Evolutionary conservation across 2,329 filamentous ascomycete species (phyloP).

Genomic region (Didymosphaeria variabile): DNA sequence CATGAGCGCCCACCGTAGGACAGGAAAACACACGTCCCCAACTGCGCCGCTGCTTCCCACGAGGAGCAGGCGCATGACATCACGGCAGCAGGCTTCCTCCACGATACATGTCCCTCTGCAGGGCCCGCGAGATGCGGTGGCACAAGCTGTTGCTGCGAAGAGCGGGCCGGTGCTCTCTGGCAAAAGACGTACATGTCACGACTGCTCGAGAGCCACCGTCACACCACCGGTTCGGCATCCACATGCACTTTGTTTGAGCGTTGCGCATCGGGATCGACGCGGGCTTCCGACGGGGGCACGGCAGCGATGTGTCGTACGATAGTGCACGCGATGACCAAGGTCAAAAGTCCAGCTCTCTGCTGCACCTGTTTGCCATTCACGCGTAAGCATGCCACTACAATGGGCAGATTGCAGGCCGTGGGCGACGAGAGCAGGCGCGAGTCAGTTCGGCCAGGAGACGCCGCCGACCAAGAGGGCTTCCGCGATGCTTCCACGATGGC

Average conservation of each 20-base stretch:
- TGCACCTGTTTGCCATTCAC: background rate
- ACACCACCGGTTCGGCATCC: background rate
- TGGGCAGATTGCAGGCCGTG: constrained; percentile 26
- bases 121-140: background rate
- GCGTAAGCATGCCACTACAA: background rate
- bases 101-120: constrained; percentile 1
- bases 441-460: constrained; percentile 24
- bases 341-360: background rate
- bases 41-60: constrained; percentile 25
- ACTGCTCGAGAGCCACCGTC: constrained; percentile 3
- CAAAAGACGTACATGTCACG: constrained; percentile 6
- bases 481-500: constrained; percentile 38
- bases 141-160: constrained; percentile 7
- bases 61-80: constrained; percentile 33
- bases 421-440: constrained; percentile 23
- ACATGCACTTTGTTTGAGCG: constrained; percentile 1
- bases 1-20: constrained; percentile 30
- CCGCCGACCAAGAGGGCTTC: constrained; percentile 20
- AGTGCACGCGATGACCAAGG: background rate
- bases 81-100: constrained; percentile 10
- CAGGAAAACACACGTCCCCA: constrained; percentile 22
- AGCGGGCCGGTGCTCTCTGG: constrained; percentile 10
- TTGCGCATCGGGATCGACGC: constrained; percentile 9
- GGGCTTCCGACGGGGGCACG: constrained; percentile 3
- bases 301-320: constrained; percentile 6